A percentile compares a stretch with the other conserved stretches of the same genome.
phyloP scores from a whole-genome alignment of 768 basidiomycete species.

The Cystofilobasidium macerans region DNA sequence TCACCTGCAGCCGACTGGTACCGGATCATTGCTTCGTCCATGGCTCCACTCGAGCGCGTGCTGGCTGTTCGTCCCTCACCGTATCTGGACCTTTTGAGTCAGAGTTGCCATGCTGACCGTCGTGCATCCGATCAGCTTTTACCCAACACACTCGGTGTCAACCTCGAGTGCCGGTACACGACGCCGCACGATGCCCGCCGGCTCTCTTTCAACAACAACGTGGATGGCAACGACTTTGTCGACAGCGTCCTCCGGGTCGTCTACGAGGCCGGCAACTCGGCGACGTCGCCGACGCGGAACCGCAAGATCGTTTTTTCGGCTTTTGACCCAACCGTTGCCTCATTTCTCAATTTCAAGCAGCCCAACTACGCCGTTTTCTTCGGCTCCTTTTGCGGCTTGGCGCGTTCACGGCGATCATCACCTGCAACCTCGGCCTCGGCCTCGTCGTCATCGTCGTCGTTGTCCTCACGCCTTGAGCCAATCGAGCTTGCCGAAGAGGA shows the following conservation, averaged over 20 bases:
- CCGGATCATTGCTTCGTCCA: conserved; percentile 30
- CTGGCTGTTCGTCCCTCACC: conserved; percentile 2
- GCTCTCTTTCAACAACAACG: conserved; percentile 45
- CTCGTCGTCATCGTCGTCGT: too few species aligned
- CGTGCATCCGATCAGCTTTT: conserved; percentile 28
- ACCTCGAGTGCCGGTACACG: conserved; percentile 73
- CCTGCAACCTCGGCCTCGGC: too few species aligned
- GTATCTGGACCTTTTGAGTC: not conserved
- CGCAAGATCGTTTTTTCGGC: conserved; percentile 84
- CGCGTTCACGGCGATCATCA: conserved; percentile 34
- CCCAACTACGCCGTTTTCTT: conserved; percentile 98
- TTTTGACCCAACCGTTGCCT: conserved; percentile 78
- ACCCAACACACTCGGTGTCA: conserved; percentile 51
- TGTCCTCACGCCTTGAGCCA: too few species aligned
- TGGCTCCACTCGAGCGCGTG: conserved; percentile 55
- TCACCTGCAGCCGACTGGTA: conserved; percentile 39
- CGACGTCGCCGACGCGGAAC: conserved; percentile 40
- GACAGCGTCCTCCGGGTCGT: conserved; percentile 75
- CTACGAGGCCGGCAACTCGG: conserved; percentile 46
- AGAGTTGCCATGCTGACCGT: not conserved
- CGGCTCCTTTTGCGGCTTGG: conserved; percentile 70
- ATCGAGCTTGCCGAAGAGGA: conserved; percentile 38
- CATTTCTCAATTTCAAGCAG: conserved; percentile 95
- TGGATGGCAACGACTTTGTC: conserved; percentile 69
- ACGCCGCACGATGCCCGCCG: conserved; percentile 45